phyloP scores from a whole-genome alignment of 148 eudicot genomes.

The Cornus florida region DNA sequence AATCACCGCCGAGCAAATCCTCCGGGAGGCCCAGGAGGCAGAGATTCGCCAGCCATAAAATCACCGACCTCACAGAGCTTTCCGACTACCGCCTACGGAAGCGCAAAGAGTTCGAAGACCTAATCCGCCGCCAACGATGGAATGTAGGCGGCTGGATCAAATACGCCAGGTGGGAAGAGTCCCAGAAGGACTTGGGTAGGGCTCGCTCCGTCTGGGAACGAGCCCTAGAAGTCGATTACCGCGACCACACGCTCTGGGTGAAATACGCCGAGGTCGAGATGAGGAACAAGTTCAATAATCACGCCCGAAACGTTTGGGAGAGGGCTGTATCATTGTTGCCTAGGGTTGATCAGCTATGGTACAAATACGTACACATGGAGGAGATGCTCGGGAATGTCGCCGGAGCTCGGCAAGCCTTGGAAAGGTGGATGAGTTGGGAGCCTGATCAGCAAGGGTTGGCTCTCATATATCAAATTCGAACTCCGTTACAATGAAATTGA shows the following conservation, averaged over 20 bases:
- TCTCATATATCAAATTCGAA: slow-evolving; percentile 80
- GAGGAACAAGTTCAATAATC: no score
- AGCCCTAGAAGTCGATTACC: slow-evolving; percentile 68
- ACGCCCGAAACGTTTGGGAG: no score
- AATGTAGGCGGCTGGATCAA: slow-evolving; percentile 80
- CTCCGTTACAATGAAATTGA: slow-evolving; percentile 84
- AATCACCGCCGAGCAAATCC: slow-evolving; percentile 93
- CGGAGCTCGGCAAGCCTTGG: slow-evolving; percentile 83
- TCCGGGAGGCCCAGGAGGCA: slow-evolving; percentile 89
- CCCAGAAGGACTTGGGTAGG: slow-evolving; percentile 72
- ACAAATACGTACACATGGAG: slow-evolving; percentile 94
- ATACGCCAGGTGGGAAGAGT: slow-evolving; percentile 96
- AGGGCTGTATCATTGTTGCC: no score
- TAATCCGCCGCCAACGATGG: slow-evolving; percentile 76
- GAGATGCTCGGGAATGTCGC: slow-evolving; percentile 80
- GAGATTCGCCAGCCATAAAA: slow-evolving; percentile 97
- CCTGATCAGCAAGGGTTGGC: slow-evolving; percentile 97
- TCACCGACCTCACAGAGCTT: slow-evolving; percentile 77
- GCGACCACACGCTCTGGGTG: slow-evolving; percentile 73
- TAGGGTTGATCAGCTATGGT: slow-evolving; percentile 79
- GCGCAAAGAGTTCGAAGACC: slow-evolving; percentile 82
- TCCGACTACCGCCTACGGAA: slow-evolving; percentile 82
- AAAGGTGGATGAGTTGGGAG: slow-evolving; percentile 88
- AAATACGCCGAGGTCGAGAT: slow-evolving; percentile 23
- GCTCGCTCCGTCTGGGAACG: slow-evolving; percentile 92